Conservation (phyloP, 176 grass and related monocot genomes). For the Pontederia paniculata region DNA sequence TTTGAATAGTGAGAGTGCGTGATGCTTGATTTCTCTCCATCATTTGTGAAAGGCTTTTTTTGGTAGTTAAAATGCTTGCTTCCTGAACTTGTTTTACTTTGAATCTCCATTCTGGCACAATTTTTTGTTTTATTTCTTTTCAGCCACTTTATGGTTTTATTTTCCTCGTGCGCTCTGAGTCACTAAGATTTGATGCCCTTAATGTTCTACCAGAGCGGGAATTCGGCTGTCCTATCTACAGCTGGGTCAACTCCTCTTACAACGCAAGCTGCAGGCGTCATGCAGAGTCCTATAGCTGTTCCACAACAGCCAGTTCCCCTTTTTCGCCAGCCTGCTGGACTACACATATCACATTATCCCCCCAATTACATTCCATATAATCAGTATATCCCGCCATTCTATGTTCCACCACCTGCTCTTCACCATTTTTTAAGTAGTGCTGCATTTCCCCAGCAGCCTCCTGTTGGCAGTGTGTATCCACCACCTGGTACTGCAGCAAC, state of each 20-base stretch:
- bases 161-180: no score
- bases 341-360: constrained; percentile 53
- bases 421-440: constrained; percentile 57
- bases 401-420: constrained; percentile 41
- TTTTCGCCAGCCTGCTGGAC: constrained; percentile 50
- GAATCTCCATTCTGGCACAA: no score
- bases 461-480: constrained; percentile 46
- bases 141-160: no score
- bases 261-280: constrained; percentile 31
- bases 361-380: constrained; percentile 55
- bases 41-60: no score
- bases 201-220: constrained; percentile 35
- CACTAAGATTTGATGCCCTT: neutral
- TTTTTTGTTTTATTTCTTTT: no score
- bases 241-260: constrained; percentile 38
- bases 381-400: constrained; percentile 57
- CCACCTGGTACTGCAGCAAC: constrained; percentile 32
- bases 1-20: no score
- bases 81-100: no score
- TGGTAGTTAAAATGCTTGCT: no score
- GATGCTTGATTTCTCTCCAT: no score
- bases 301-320: constrained; percentile 54
- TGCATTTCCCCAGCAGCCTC: constrained; percentile 48
- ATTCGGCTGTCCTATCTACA: constrained; percentile 27
- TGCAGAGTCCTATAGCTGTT: constrained; percentile 48